These are phyloP conservation scores for Leccinellum rugosiceps DNA, from an alignment of 768 basidiomycete genomes.

Conservation along the genomic window DNA sequence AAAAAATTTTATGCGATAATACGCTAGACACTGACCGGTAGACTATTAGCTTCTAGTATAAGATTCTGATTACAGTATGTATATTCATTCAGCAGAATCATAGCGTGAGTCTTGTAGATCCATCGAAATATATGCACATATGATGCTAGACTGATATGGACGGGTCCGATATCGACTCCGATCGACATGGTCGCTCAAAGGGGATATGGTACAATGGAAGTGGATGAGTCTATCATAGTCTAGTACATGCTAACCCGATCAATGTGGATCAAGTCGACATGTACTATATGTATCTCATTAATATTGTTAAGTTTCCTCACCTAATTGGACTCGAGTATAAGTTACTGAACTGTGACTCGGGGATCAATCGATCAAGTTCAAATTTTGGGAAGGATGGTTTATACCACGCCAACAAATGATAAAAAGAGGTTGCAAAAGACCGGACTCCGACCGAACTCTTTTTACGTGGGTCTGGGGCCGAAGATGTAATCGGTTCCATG, in stretches of 20 bases:
- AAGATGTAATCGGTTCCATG: constrained; percentile 20
- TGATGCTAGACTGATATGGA: neutral
- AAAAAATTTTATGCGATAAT: neutral
- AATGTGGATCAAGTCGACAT: neutral
- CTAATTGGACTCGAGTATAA: neutral
- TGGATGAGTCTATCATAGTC: neutral
- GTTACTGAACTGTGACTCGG: neutral
- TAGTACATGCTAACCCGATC: neutral
- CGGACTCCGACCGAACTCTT: neutral
- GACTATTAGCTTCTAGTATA: too few species aligned
- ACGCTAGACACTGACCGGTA: neutral
- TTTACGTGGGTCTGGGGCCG: constrained; percentile 10
- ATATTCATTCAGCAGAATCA: neutral
- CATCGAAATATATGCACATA: neutral
- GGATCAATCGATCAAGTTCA: neutral
- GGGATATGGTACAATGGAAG: constrained; percentile 17
- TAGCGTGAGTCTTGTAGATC: neutral
- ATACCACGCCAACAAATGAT: neutral
- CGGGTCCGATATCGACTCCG: neutral
- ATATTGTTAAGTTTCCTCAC: neutral
- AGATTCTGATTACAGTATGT: neutral
- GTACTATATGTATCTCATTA: neutral
- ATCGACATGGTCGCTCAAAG: constrained; percentile 10
- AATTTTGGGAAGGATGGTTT: neutral
- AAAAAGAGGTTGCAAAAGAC: neutral